Percentiles rank a stretch among this genome's conserved stretches.
These are phyloP conservation scores for Marsdenia floribunda DNA, from an alignment of 257 asterid genomes.

Conservation along the genomic window DNA sequence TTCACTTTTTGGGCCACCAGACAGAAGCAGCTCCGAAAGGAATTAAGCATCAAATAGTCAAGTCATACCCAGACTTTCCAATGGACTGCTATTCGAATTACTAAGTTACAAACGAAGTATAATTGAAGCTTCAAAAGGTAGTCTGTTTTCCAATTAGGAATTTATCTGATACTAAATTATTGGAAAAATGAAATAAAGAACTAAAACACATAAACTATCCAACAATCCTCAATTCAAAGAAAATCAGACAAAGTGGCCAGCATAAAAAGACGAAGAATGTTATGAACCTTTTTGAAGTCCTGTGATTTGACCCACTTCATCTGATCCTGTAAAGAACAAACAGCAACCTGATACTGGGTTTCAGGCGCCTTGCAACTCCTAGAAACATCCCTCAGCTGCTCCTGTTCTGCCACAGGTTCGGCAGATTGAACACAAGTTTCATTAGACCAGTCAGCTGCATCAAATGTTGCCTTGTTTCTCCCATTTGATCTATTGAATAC, in stretches of 20 bases:
- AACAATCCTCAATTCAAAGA: background rate
- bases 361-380: conserved; percentile 29
- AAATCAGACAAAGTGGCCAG: background rate
- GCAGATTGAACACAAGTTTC: conserved; percentile 39
- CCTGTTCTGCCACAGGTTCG: conserved; percentile 36
- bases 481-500: conserved; percentile 37
- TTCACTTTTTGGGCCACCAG: background rate
- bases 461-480: conserved; percentile 39
- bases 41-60: background rate
- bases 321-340: conserved; percentile 31
- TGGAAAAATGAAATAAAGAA: background rate
- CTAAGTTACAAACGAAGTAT: background rate
- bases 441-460: conserved; percentile 37
- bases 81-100: background rate
- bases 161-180: background rate
- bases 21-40: background rate
- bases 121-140: background rate
- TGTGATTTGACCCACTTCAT: conserved; percentile 28
- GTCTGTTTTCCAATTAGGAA: background rate
- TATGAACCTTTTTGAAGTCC: conserved; percentile 38
- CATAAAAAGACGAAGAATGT: conserved; percentile 24
- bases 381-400: conserved; percentile 32
- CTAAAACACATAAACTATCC: background rate
- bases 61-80: background rate
- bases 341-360: conserved; percentile 28